These are phyloP conservation scores for Petunia hybrid DNA, from an alignment of 305 asterid genomes.

Conservation along the genomic window DNA sequence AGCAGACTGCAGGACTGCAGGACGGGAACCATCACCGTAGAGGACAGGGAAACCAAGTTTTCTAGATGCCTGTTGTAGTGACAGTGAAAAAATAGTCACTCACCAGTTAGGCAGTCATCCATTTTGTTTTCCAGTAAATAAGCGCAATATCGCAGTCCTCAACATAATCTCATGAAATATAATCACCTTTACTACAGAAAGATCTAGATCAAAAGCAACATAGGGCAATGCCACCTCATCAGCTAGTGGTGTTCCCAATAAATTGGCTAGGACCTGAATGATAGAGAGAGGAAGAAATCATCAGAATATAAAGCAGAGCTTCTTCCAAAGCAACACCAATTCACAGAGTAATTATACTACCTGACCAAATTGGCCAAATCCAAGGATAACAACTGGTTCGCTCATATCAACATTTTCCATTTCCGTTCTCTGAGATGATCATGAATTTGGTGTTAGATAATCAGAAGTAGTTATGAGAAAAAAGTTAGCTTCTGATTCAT, in stretches of 20 bases:
- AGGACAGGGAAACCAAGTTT: conserved; percentile 91
- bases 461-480: conserved; percentile 28
- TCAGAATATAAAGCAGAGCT: conserved; percentile 32
- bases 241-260: conserved; percentile 85
- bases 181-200: conserved; percentile 85
- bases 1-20: conserved; percentile 95
- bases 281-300: conserved; percentile 37
- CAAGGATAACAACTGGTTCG: conserved; percentile 95
- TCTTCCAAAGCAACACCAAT: conserved; percentile 31
- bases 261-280: conserved; percentile 92
- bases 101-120: neutral
- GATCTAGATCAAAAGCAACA: conserved; percentile 95
- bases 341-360: conserved; percentile 46
- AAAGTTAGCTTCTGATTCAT: neutral
- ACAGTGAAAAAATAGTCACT: conserved; percentile 31
- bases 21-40: conserved; percentile 96
- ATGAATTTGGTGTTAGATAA: conserved; percentile 21
- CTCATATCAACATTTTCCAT: conserved; percentile 70
- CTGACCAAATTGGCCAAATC: conserved; percentile 98
- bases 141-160: neutral
- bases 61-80: conserved; percentile 69
- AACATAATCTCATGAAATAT: conserved; percentile 28
- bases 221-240: conserved; percentile 75
- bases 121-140: conserved; percentile 9
- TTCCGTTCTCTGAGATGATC: conserved; percentile 61